Base-by-base conservation (phyloP, 306 rosid genomes). In the Quercus gilva region DNA sequence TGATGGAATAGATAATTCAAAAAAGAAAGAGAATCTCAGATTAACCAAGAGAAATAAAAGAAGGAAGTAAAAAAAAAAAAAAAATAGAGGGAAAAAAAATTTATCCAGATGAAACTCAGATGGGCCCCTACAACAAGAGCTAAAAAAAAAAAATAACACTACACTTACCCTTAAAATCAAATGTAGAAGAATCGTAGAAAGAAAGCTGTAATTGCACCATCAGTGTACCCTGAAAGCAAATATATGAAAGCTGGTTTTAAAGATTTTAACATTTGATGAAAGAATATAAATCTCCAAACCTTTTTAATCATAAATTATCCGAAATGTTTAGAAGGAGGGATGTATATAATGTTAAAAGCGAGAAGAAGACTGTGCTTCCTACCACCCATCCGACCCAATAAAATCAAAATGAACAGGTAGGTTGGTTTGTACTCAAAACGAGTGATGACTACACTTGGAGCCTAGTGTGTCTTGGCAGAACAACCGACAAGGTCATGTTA, bases 401-500 rank as follows among this genome's bases (percentile, higher is more conserved):
- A 81, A 87, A 84, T 75, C 78, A 78, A 55, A 79, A 86, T 78
- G 82, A 82, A 82, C 83, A 79, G n/a, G 79, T 76, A 77, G 87
- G 86, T 84, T 68, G 81, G 67, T 65, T 69, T 76, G 72, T 77
- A 74, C 86, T 84, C 81, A 74, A 75, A 78, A 75, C n/a, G 71
- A 88, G 87, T 82, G 78, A 69, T 89, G 86, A 81, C 61, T 69
- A 59, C 67, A 53, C 67, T 55, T 58, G 13, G 78, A 71, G 45
- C 45, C 45, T 41, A 41, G 78, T 23, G 69, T 49, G 74, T 80
- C 63, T 76, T 79, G 71, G 80, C 67, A 84, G 90, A 88, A 92
- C 89, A 85, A 85, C 94, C 89, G 97, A 94, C 97, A 94, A 84
- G 69, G 80, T 71, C 92, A 89, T 88, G 94, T 89, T 92, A 81